Evolutionary conservation across 257 asterid species (phyloP).

Genomic region (Forsythia viridissima): DNA sequence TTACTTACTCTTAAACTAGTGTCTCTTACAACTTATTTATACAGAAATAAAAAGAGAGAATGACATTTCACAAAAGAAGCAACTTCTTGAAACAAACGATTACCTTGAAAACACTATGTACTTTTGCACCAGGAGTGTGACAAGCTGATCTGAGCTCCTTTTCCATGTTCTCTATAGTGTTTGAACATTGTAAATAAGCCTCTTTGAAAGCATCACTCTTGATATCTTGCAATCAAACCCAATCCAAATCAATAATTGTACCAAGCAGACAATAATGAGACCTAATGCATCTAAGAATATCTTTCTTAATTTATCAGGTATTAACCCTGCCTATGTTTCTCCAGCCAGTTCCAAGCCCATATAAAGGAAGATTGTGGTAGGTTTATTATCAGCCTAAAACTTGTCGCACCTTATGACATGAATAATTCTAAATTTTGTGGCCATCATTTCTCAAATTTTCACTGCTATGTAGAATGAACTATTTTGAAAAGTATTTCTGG

Average conservation of each 20-base stretch:
- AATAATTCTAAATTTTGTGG: not conserved
- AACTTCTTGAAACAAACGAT: not conserved
- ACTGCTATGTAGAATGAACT: not conserved
- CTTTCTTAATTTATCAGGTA: no score
- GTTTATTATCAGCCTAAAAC: not conserved
- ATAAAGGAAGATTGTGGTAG: not conserved
- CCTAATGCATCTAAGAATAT: no score
- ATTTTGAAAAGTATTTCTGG: not conserved
- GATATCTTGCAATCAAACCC: no score
- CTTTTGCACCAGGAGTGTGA: no score
- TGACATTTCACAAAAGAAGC: slow-evolving; percentile 10
- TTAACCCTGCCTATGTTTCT: no score
- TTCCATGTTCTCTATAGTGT: no score
- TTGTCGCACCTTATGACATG: not conserved
- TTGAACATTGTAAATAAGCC: no score
- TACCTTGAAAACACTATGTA: no score
- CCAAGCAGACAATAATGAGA: no score
- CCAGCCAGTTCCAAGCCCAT: not conserved
- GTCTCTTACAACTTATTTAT: not conserved
- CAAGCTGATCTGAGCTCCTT: no score
- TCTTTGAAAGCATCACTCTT: no score
- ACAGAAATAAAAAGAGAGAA: not conserved
- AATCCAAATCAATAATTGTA: no score
- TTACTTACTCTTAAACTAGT: not conserved
- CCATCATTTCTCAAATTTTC: not conserved